Base-by-base conservation (phyloP, 164 flowering plant genomes). In the Magnolia sinica region DNA sequence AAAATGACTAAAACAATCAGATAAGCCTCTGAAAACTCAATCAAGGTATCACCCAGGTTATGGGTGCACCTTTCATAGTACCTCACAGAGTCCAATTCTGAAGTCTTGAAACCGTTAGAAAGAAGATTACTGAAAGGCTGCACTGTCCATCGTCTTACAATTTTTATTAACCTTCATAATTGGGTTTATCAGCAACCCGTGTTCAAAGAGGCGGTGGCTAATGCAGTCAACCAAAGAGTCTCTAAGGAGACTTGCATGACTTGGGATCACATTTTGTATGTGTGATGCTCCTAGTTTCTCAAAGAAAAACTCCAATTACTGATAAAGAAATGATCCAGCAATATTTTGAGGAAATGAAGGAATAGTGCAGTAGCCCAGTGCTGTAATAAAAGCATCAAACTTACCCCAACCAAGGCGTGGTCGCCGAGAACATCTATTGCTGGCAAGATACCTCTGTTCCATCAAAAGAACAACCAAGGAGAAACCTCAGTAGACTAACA, bases 401-500 rank as follows among this genome's bases (percentile, higher is more conserved):
- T 87, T 91, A 96, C 99, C 93, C 98, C 98, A 79, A 89, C 97
- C 77, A 96, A 31, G 66, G 74, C 82, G 73, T 86, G 67, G 18
- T 22, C 70, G 29, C 94, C 80, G 1, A 95, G 29, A 70, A 93
- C 77, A 82, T 89, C 95, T 3, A 96, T 73, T 50, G 99, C 98
- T 61, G 98, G 87, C 70, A 96, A 83, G 84, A 96, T 93, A 45
- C 99, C 99, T 2, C 99, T 95, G 94, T 78, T 79, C 19, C 71
- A 68, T 45, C 24, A 66, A 66, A 9, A 7, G 22, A 9, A 8
- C 29, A 22, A 66, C 45, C 45, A 37, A 5, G 45, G 45, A 37
- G 6, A 37, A 37, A 37, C 45, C 4, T 37, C 45, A 37, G 45
- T 3, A 4, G 45, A 37, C 6, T 4, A 37, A 37, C 45, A 37